Percentiles rank a stretch among this genome's conserved stretches.
Evolutionary conservation across 208 protist genomes (phyloP).

Genomic region (Balamuthia mandrillaris): DNA sequence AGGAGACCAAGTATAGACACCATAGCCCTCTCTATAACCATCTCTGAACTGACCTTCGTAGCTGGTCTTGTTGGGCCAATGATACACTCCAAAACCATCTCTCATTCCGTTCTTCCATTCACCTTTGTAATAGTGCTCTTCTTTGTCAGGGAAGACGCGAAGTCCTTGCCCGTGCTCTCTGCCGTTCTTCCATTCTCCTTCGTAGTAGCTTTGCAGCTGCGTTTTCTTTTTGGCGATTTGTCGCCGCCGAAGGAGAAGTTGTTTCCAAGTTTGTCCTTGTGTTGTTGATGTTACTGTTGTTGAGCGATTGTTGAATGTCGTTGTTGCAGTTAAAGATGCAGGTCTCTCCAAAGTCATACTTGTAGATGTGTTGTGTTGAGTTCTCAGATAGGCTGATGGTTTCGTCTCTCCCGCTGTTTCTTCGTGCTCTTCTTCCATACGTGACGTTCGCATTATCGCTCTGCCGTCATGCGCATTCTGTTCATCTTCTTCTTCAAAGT

Average conservation of each 20-base stretch:
- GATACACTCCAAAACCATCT: neutral
- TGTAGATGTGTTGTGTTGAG: neutral
- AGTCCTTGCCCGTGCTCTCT: slow-evolving; percentile 17
- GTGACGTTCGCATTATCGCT: too few species aligned
- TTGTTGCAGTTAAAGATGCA: slow-evolving; percentile 3
- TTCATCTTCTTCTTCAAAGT: too few species aligned
- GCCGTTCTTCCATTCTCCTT: slow-evolving; percentile 33
- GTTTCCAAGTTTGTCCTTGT: neutral
- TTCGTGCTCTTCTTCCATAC: too few species aligned
- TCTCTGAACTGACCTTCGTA: slow-evolving; percentile 41
- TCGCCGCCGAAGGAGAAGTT: neutral
- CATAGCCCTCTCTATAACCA: slow-evolving; percentile 13
- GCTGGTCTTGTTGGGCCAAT: slow-evolving; percentile 30
- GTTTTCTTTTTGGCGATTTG: neutral
- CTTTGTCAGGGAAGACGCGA: neutral
- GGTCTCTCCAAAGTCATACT: neutral
- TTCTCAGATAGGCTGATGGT: too few species aligned
- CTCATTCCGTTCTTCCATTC: slow-evolving; percentile 35
- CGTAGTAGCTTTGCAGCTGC: slow-evolving; percentile 3
- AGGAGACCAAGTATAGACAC: slow-evolving; percentile 30
- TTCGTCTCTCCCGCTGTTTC: too few species aligned
- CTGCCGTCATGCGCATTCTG: too few species aligned
- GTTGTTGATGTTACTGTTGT: neutral
- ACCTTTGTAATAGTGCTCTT: slow-evolving; percentile 35
- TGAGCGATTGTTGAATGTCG: neutral